Conservation (phyloP, 2,329 filamentous ascomycete species). For the Colletotrichum neosansevieriae region DNA sequence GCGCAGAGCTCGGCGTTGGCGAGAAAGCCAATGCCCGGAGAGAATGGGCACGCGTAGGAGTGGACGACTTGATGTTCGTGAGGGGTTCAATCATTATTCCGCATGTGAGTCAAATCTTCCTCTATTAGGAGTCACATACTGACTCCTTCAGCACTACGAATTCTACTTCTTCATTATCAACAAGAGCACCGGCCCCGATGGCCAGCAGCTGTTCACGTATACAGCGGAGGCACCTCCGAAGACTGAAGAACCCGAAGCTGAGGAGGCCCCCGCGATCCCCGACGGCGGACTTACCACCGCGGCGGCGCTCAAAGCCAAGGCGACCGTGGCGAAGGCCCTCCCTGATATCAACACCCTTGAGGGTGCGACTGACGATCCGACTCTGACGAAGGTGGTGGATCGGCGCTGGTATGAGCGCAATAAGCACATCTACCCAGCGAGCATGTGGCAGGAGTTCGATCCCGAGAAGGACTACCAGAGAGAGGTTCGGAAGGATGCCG, state of each 20-base stretch:
- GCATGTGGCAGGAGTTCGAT: constrained; percentile 95
- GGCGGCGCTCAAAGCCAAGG: constrained; percentile 51
- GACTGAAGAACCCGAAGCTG: constrained; percentile 33
- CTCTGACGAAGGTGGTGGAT: constrained; percentile 92
- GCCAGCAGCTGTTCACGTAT: constrained; percentile 82
- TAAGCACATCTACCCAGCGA: constrained; percentile 98
- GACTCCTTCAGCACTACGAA: constrained; percentile 82
- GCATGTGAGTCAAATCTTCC: constrained; percentile 73
- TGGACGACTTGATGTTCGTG: constrained; percentile 96
- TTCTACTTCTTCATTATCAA: constrained; percentile 98
- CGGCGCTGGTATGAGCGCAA: constrained; percentile 96
- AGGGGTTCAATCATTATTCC: constrained; percentile 92
- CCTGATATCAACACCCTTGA: constrained; percentile 72
- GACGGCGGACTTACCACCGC: constrained; percentile 50
- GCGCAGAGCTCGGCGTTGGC: constrained; percentile 83
- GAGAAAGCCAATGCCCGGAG: constrained; percentile 75
- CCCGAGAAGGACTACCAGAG: constrained; percentile 86
- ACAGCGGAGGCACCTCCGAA: constrained; percentile 59
- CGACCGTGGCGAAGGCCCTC: constrained; percentile 51
- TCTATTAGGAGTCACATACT: constrained; percentile 39
- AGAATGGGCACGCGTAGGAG: constrained; percentile 92
- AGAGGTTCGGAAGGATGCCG: constrained; percentile 82
- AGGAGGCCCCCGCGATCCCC: constrained; percentile 36
- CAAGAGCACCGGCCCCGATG: constrained; percentile 79
- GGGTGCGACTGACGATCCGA: constrained; percentile 82